Percentiles rank a stretch among this genome's conserved stretches.
phyloP scores from a whole-genome alignment of 1,139 yeast species.

The Kodamaea derodonti region DNA sequence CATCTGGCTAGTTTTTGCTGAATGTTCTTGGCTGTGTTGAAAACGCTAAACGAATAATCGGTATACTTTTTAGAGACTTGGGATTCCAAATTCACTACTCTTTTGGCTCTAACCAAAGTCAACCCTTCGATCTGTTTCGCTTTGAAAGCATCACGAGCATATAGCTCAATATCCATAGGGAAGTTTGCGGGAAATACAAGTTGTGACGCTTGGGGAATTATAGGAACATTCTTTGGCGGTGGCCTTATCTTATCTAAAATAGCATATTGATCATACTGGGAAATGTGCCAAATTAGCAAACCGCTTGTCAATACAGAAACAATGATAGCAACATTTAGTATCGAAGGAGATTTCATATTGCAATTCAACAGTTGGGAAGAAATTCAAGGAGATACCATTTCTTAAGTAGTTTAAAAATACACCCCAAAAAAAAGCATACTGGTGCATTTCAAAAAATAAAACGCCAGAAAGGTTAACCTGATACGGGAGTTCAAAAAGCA shows the following conservation, averaged over 20 bases:
- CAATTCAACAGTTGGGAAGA: no score
- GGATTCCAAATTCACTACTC: background rate
- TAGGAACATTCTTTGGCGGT: background rate
- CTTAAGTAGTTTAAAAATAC: no score
- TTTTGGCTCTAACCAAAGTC: background rate
- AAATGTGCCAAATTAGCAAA: background rate
- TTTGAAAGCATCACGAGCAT: slow-evolving; percentile 5
- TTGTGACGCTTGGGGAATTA: slow-evolving; percentile 1
- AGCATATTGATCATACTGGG: background rate
- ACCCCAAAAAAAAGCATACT: no score
- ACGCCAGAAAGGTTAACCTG: no score
- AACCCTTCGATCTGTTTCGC: background rate
- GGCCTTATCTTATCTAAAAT: background rate
- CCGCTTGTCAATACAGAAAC: background rate
- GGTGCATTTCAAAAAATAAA: no score
- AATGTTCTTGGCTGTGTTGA: slow-evolving; percentile 8
- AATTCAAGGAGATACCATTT: no score
- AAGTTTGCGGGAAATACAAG: slow-evolving; percentile 8
- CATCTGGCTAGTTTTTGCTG: slow-evolving; percentile 8
- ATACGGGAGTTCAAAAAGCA: no score
- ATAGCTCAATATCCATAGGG: slow-evolving; percentile 8
- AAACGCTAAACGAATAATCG: slow-evolving; percentile 8
- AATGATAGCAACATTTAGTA: background rate
- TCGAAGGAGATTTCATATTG: background rate
- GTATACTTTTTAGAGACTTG: slow-evolving; percentile 3